Conservation (phyloP, 2,329 filamentous ascomycete genomes). For the Ustulina deusta region DNA sequence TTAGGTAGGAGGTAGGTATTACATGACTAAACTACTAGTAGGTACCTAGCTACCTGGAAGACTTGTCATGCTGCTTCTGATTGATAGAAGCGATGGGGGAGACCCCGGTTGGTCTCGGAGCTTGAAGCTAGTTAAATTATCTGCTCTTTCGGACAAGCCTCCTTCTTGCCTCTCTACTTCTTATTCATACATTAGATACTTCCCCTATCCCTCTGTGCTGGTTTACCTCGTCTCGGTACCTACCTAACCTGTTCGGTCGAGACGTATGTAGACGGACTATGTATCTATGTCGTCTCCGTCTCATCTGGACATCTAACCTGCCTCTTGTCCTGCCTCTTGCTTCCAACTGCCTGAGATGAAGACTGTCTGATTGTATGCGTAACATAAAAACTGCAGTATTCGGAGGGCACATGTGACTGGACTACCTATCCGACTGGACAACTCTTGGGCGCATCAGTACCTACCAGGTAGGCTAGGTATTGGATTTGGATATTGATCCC, state of each 20-base stretch:
- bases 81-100: background rate
- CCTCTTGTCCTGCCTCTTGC: background rate
- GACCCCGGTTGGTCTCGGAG: background rate
- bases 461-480: background rate
- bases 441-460: background rate
- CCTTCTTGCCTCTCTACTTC: background rate
- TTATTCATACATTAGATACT: too few relatives aligned
- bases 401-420: background rate
- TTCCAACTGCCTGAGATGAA: background rate
- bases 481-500: background rate
- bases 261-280: too few relatives aligned
- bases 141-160: conserved; percentile 1
- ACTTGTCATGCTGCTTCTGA: background rate
- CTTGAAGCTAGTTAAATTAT: conserved; percentile 11
- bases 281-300: too few relatives aligned
- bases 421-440: background rate
- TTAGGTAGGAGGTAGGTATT: background rate
- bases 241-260: too few relatives aligned
- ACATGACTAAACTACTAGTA: background rate
- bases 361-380: background rate
- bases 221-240: too few relatives aligned
- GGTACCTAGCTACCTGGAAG: too few relatives aligned
- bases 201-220: too few relatives aligned
- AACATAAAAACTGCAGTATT: background rate
- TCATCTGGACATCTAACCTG: background rate